Evolutionary conservation across 768 basidiomycete genomes (phyloP).

Genomic region (Tulasnella sp.): DNA sequence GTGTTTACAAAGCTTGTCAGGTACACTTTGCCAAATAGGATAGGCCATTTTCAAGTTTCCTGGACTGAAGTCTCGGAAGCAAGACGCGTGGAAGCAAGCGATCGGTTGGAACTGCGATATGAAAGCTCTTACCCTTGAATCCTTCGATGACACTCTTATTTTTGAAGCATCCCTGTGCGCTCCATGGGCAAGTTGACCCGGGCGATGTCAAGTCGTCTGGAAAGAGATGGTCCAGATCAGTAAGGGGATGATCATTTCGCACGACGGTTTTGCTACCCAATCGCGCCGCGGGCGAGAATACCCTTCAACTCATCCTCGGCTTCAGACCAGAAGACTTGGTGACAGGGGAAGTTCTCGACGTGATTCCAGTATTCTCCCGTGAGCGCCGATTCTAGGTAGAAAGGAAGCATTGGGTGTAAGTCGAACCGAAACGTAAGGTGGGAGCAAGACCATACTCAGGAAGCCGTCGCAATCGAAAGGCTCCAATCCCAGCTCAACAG

Average conservation of each 20-base stretch:
- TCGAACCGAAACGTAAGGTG: background rate
- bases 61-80: background rate
- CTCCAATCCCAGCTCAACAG: background rate
- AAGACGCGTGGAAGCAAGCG: background rate
- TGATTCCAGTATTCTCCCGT: conserved; percentile 12
- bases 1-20: no score
- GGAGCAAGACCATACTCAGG: background rate
- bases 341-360: conserved; percentile 8
- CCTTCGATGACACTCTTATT: background rate
- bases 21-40: no score
- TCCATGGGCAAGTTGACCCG: conserved; percentile 6
- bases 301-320: conserved; percentile 1
- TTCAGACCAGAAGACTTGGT: background rate
- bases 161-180: background rate
- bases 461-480: background rate
- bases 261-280: background rate
- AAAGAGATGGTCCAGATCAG: background rate
- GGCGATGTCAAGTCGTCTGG: conserved; percentile 10
- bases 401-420: background rate
- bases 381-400: conserved; percentile 1
- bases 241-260: background rate
- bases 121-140: background rate
- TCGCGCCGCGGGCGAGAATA: background rate
- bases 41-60: background rate
- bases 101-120: background rate